Evolutionary conservation across 2,329 filamentous ascomycete species (phyloP).

Genomic region (Phialophora verrucosa): DNA sequence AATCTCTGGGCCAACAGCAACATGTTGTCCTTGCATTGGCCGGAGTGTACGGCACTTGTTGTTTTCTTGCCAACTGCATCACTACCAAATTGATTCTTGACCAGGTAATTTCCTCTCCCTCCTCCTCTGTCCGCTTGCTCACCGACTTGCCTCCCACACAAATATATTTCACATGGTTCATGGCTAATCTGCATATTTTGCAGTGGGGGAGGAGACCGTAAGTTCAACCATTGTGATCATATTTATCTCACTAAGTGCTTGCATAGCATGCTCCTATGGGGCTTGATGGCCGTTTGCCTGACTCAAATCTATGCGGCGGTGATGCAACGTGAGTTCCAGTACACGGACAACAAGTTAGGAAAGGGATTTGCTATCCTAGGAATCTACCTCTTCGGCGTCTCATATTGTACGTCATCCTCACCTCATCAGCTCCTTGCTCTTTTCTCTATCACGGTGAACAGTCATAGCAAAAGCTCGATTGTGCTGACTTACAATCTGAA

Average conservation of each 20-base stretch:
- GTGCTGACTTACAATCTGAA: too few relatives aligned
- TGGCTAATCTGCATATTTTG: too few relatives aligned
- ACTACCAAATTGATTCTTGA: slow-evolving; percentile 62
- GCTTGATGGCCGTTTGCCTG: slow-evolving; percentile 58
- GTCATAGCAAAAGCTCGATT: too few relatives aligned
- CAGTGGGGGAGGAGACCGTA: too few relatives aligned
- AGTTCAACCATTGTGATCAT: too few relatives aligned
- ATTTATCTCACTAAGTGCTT: too few relatives aligned
- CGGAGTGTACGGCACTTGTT: slow-evolving; percentile 83
- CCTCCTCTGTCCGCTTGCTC: too few relatives aligned
- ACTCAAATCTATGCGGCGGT: slow-evolving; percentile 65
- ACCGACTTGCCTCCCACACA: too few relatives aligned
- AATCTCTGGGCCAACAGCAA: slow-evolving; percentile 59
- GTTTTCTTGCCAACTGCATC: slow-evolving; percentile 79
- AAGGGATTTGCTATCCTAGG: slow-evolving; percentile 66
- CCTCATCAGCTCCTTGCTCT: too few relatives aligned
- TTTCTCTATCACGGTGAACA: too few relatives aligned
- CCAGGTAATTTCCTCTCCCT: slow-evolving; percentile 50
- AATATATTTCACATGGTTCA: too few relatives aligned
- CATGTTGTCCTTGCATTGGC: slow-evolving; percentile 68
- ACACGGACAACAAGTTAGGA: slow-evolving; percentile 60
- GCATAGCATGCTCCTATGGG: slow-evolving; percentile 58
- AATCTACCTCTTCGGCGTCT: slow-evolving; percentile 63
- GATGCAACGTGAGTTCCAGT: slow-evolving; percentile 63
- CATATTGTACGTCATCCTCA: slow-evolving; percentile 51